Evolutionary conservation across 2,329 filamentous ascomycete species (phyloP).

Genomic region (Apiospora aurea): DNA sequence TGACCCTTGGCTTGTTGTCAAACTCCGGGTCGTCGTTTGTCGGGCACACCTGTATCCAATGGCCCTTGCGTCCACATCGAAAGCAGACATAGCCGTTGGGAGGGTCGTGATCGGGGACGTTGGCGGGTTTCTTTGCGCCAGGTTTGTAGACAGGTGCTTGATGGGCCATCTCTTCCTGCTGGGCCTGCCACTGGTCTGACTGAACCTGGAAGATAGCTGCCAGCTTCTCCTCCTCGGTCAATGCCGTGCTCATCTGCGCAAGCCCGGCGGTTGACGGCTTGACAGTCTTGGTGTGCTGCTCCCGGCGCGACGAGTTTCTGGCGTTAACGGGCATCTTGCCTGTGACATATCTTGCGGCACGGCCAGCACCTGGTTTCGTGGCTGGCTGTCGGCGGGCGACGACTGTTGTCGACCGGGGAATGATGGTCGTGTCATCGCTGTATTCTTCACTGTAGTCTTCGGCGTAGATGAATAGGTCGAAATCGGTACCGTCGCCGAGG

Average conservation of each 20-base stretch:
- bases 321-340: constrained; percentile 93
- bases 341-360: constrained; percentile 92
- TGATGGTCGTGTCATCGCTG: constrained; percentile 97
- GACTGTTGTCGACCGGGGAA: constrained; percentile 92
- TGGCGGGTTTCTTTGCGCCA: constrained; percentile 70
- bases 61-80: constrained; percentile 95
- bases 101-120: constrained; percentile 90
- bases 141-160: constrained; percentile 69
- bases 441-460: constrained; percentile 95
- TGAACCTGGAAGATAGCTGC: constrained; percentile 90
- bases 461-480: constrained; percentile 92
- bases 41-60: constrained; percentile 98
- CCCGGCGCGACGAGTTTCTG: constrained; percentile 77
- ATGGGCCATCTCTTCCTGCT: constrained; percentile 91
- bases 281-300: constrained; percentile 65
- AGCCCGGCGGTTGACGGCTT: constrained; percentile 66
- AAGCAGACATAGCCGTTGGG: constrained; percentile 96
- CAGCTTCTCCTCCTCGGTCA: constrained; percentile 94
- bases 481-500: constrained; percentile 93
- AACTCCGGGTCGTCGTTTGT: constrained; percentile 98
- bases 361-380: constrained; percentile 82
- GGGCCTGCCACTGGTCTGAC: constrained; percentile 89
- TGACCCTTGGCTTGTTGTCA: constrained; percentile 91
- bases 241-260: constrained; percentile 74
- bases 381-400: constrained; percentile 88